Percentiles rank a stretch among this genome's conserved stretches.
These are phyloP conservation scores for Claviceps sorghi DNA, from an alignment of 2,329 filamentous ascomycete genomes.

Conservation along the genomic window DNA sequence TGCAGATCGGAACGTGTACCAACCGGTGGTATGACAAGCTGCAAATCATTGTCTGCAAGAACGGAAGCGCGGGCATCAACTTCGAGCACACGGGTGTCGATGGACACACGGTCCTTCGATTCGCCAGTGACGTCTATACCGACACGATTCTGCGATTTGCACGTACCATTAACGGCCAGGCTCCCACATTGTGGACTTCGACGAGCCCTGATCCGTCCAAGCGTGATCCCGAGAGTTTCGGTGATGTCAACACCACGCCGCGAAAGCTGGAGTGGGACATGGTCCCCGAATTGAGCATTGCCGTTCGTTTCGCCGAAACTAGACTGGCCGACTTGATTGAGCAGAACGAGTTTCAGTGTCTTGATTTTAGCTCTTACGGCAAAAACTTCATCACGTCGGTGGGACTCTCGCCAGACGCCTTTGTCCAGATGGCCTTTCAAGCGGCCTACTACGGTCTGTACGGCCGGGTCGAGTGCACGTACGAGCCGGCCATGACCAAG, in stretches of 20 bases:
- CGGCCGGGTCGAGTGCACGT: slow-evolving; percentile 83
- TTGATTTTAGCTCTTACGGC: slow-evolving; percentile 80
- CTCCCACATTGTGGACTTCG: slow-evolving; percentile 82
- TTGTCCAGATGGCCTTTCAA: slow-evolving; percentile 98
- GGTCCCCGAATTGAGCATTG: slow-evolving; percentile 78
- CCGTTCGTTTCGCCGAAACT: slow-evolving; percentile 88
- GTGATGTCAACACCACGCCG: slow-evolving; percentile 82
- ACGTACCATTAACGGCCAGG: slow-evolving; percentile 84
- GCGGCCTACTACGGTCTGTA: slow-evolving; percentile 96
- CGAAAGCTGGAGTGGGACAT: slow-evolving; percentile 98
- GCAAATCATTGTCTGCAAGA: slow-evolving; percentile 98
- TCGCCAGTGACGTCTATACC: slow-evolving; percentile 92
- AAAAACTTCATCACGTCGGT: slow-evolving; percentile 97
- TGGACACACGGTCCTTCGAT: slow-evolving; percentile 89
- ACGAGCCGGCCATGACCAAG: slow-evolving; percentile 98
- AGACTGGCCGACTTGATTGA: slow-evolving; percentile 85
- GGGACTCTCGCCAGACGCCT: slow-evolving; percentile 93
- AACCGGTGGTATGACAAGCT: slow-evolving; percentile 99
- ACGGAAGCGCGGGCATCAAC: slow-evolving; percentile 96
- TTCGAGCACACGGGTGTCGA: slow-evolving; percentile 98
- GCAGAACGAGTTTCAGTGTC: slow-evolving; percentile 87
- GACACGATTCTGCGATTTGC: slow-evolving; percentile 95
- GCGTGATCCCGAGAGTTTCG: slow-evolving; percentile 78
- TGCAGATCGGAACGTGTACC: slow-evolving; percentile 94
- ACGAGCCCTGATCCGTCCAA: slow-evolving; percentile 85